A percentile compares a stretch with the other conserved stretches of the same genome.
These are phyloP conservation scores for Xylariaceae sp. DNA, from an alignment of 2,329 filamentous ascomycete species.

Conservation along the genomic window DNA sequence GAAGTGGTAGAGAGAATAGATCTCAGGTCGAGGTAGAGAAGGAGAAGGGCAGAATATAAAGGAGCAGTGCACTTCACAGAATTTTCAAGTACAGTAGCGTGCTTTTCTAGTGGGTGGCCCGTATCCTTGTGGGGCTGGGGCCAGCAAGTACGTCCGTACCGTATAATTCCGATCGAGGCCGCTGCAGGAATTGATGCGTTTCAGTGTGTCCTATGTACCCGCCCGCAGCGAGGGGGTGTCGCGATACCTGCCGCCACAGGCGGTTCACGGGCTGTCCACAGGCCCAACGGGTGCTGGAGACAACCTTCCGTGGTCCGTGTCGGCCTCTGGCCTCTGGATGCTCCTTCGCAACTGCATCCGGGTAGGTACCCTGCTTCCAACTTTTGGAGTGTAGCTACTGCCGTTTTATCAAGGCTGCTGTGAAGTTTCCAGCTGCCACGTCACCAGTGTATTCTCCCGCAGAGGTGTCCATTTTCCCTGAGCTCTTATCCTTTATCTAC, in stretches of 20 bases:
- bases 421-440: not conserved
- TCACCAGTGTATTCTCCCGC: not conserved
- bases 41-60: not conserved
- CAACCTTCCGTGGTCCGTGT: too few relatives aligned
- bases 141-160: not conserved
- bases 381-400: not conserved
- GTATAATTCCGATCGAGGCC: not conserved
- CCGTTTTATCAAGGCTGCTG: not conserved
- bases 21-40: slow-evolving; percentile 36
- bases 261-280: not conserved
- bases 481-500: too few relatives aligned
- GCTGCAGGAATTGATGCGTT: not conserved
- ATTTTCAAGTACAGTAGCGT: slow-evolving; percentile 1
- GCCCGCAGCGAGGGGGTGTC: not conserved
- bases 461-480: not conserved
- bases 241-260: not conserved
- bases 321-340: too few relatives aligned
- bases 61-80: not conserved
- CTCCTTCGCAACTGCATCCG: not conserved
- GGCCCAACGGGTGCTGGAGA: too few relatives aligned
- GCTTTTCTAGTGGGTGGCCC: not conserved
- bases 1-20: slow-evolving; percentile 25
- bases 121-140: not conserved
- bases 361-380: not conserved
- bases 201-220: not conserved